Conservation (phyloP, 257 asterid genomes). For the Agastache rugosa region DNA sequence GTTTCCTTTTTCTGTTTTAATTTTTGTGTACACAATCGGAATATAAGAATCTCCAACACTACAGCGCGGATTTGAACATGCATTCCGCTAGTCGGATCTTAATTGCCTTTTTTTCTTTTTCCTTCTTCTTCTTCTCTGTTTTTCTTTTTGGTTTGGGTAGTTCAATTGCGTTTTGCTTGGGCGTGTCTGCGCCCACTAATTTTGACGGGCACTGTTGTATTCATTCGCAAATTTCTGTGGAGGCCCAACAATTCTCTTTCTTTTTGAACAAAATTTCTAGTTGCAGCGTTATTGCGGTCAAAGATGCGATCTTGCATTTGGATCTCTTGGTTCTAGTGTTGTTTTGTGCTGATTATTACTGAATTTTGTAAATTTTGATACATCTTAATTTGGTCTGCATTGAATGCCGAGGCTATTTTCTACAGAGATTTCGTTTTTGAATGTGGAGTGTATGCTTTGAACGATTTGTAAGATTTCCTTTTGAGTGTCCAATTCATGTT, state of each 20-base stretch:
- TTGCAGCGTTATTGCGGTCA: constrained; percentile 1
- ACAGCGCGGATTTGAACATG: not conserved
- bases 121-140: not conserved
- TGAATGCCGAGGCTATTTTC: constrained; percentile 7
- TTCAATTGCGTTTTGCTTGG: not conserved
- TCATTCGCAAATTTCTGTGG: not conserved
- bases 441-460: not conserved
- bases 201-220: constrained; percentile 6
- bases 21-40: not conserved
- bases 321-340: constrained; percentile 12
- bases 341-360: constrained; percentile 3
- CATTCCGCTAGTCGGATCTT: constrained; percentile 30
- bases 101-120: not conserved
- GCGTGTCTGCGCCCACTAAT: constrained; percentile 2
- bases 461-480: not conserved
- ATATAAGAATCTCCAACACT: not conserved
- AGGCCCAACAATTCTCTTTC: not conserved
- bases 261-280: not conserved
- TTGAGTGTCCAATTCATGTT: not conserved
- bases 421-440: not conserved
- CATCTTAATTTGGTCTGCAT: constrained; percentile 3
- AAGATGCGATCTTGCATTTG: constrained; percentile 21
- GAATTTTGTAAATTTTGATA: not conserved
- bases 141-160: not conserved
- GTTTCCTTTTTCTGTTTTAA: not conserved